Base-by-base conservation (phyloP, 805 yeast genomes). In the Teunomyces lycoperdinae region DNA sequence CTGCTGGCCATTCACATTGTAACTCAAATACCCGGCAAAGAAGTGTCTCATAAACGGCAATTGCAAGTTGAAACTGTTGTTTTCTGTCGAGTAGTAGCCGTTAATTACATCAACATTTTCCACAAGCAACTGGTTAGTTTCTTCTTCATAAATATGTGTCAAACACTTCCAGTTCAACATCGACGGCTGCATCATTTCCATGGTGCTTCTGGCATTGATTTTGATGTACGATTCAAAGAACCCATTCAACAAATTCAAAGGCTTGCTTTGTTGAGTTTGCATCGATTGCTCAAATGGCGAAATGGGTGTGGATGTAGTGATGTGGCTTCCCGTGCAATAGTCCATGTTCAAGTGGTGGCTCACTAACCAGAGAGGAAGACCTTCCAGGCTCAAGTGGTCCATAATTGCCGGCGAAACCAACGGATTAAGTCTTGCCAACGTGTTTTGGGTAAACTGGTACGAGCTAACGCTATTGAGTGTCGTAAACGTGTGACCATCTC, bases 21-120 rank as follows among this genome's bases (percentile, higher is more conserved):
- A 70, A 10, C 68, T 55, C 17, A 73, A 54, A 50, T 64, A 69
- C 0, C 78, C 77, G 1, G 66, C 56, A 67, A 74, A 68, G 51
- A 73, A 73, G 17, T 56, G 58, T 47, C 58, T 66, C 55, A 70
- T 53, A 43, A 73, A 69, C 4, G 78, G 77, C 11, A 70, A 51
- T 27, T 64, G 62, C 13, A 70, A 55, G 7, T 61, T 60, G 44
- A 54, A 64, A 13, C 48, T 44, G 5, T 58, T 49, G 8, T 26
- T 42, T 9, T 50, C 48, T 1, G 50, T 47, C 29, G 55, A 51
- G 6, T 43, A 47, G 45, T 63, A 70, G 0, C 74, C 77, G 49
- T 68, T 70, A 14, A 70, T 50, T 29, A 55, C 36, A 17, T 71
- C 76, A 31, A 52, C 54, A 8, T 53, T 50, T 24, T 56, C 57